Evolutionary conservation across 306 rosid genomes (phyloP).

Genomic region (Luffa aegyptiaca): DNA sequence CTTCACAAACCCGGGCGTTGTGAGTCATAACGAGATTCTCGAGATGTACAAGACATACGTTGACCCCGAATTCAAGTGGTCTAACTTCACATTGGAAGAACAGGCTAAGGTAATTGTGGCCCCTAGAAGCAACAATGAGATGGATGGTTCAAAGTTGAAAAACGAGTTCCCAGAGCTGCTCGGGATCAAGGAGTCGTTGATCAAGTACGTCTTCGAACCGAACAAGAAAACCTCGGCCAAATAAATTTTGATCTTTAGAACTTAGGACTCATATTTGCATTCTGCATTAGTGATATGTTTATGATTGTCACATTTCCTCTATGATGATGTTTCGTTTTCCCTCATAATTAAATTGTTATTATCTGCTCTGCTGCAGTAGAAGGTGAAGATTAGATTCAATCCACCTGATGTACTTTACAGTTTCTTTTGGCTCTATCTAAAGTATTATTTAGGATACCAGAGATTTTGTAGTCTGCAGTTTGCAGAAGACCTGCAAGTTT

Average conservation of each 20-base stretch:
- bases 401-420: neutral
- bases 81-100: conserved; percentile 57
- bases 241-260: conserved; percentile 13
- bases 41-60: conserved; percentile 64
- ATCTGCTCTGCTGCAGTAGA: neutral
- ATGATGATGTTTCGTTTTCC: neutral
- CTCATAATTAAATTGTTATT: neutral
- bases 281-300: conserved; percentile 10
- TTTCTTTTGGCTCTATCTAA: neutral
- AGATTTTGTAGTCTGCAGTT: neutral
- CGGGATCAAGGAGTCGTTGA: conserved; percentile 56
- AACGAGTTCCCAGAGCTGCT: conserved; percentile 61
- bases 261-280: conserved; percentile 13
- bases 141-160: conserved; percentile 60
- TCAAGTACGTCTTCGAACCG: conserved; percentile 49
- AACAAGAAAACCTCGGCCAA: conserved; percentile 38
- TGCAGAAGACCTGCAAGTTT: neutral
- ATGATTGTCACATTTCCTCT: neutral
- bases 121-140: conserved; percentile 62
- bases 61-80: conserved; percentile 51
- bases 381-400: neutral
- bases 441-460: conserved; percentile 5
- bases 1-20: conserved; percentile 68
- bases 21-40: conserved; percentile 59
- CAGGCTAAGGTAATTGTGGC: conserved; percentile 68